Percentiles rank a stretch among this genome's conserved stretches.
Evolutionary conservation across 106 monocot species (phyloP).

Genomic region (Amphibolis antarctica): DNA sequence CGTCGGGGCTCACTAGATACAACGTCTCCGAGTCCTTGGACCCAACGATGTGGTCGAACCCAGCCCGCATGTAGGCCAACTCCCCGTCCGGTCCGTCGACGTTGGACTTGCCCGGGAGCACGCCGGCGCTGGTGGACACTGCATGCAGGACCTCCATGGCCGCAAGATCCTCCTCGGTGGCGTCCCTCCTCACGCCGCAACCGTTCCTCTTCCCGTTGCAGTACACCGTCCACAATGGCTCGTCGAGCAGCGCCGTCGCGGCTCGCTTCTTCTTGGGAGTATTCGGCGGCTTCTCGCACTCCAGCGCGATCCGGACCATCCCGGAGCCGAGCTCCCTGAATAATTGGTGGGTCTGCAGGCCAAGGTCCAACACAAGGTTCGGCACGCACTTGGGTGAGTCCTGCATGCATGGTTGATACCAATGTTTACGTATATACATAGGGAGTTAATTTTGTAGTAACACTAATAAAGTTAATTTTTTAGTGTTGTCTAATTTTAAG

Average conservation of each 20-base stretch:
- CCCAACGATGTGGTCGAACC: conserved; percentile 48
- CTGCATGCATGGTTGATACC: not conserved
- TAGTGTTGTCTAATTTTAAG: too few species aligned
- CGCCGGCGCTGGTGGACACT: conserved; percentile 60
- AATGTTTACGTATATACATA: too few species aligned
- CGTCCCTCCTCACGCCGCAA: conserved; percentile 39
- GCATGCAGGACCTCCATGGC: conserved; percentile 48
- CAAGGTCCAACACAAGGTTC: conserved; percentile 43
- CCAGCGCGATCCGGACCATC: conserved; percentile 58
- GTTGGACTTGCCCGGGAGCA: conserved; percentile 34
- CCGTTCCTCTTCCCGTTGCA: conserved; percentile 64
- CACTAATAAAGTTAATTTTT: too few species aligned
- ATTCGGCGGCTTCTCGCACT: conserved; percentile 36
- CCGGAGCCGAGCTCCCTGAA: conserved; percentile 54
- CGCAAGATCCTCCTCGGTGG: conserved; percentile 40
- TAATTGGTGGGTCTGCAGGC: conserved; percentile 47
- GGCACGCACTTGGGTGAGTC: conserved; percentile 28
- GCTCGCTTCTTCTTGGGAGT: not conserved
- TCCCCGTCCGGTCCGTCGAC: conserved; percentile 37
- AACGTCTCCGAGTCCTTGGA: conserved; percentile 55
- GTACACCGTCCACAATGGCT: conserved; percentile 61
- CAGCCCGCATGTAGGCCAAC: conserved; percentile 40
- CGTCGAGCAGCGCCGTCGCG: conserved; percentile 28
- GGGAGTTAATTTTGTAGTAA: too few species aligned
- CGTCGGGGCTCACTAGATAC: conserved; percentile 52